phyloP scores from a whole-genome alignment of 2,329 filamentous ascomycete species.

The Hypoxylon sp. region DNA sequence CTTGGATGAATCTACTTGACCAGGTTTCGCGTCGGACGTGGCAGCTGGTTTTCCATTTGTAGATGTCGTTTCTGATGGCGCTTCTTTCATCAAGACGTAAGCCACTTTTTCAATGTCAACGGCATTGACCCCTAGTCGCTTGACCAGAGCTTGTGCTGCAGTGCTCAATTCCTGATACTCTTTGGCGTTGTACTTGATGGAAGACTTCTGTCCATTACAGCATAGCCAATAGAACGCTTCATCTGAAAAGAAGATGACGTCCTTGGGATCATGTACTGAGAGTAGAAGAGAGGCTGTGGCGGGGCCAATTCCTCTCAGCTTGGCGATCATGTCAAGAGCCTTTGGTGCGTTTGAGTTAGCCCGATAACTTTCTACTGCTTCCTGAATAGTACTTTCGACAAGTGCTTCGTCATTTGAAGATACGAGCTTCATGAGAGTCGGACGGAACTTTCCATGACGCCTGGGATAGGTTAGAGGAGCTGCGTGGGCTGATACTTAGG shows the following conservation, averaged over 20 bases:
- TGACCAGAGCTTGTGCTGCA: conserved; percentile 59
- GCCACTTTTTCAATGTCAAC: conserved; percentile 79
- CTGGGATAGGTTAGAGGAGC: conserved; percentile 53
- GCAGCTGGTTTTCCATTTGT: conserved; percentile 17
- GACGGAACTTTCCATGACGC: conserved; percentile 74
- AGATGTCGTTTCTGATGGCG: conserved; percentile 19
- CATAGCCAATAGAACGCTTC: conserved; percentile 82
- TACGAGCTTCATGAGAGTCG: conserved; percentile 72
- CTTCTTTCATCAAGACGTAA: conserved; percentile 73
- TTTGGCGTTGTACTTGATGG: conserved; percentile 77
- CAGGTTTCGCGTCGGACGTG: conserved; percentile 32
- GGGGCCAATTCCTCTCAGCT: conserved; percentile 81
- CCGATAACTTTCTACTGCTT: conserved; percentile 66
- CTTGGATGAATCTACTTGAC: conserved; percentile 24
- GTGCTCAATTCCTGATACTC: conserved; percentile 75
- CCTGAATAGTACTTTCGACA: conserved; percentile 64
- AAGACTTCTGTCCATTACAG: conserved; percentile 63
- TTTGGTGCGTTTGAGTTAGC: conserved; percentile 55
- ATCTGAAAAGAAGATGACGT: conserved; percentile 83
- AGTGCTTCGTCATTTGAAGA: conserved; percentile 69
- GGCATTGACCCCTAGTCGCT: conserved; percentile 68
- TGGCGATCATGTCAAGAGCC: conserved; percentile 68
- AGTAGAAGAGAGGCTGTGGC: conserved; percentile 84
- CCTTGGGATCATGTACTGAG: conserved; percentile 71
- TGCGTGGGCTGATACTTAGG: conserved; percentile 8